Evolutionary conservation across 495 filamentous ascomycete species (phyloP).

Genomic region (Halenospora varia): DNA sequence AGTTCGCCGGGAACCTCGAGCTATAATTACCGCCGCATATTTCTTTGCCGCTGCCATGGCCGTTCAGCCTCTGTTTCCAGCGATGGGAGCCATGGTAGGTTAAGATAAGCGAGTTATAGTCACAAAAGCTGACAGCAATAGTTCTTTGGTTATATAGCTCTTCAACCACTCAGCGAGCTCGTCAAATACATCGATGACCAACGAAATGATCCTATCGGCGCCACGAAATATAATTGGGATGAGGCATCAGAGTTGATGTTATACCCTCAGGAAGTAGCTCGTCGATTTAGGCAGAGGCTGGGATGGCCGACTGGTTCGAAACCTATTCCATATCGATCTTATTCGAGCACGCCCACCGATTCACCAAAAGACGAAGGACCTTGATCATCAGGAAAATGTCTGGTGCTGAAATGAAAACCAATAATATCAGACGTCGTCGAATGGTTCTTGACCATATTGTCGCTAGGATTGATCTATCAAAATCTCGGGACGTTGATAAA

Average conservation of each 20-base stretch:
- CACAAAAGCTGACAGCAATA: background rate
- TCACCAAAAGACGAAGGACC: background rate
- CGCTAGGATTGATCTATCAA: too few relatives aligned
- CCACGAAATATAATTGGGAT: constrained; percentile 2
- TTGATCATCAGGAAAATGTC: too few relatives aligned
- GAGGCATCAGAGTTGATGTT: background rate
- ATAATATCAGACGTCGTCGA: too few relatives aligned
- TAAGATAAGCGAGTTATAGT: background rate
- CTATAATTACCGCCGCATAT: background rate
- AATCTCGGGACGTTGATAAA: too few relatives aligned
- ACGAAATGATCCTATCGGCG: background rate
- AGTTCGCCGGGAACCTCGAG: background rate
- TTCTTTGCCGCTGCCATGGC: background rate
- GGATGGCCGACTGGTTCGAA: background rate
- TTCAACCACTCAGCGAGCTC: background rate
- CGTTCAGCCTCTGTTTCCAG: background rate
- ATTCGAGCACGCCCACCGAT: background rate
- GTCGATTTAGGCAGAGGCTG: background rate
- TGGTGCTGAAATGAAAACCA: too few relatives aligned
- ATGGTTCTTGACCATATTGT: too few relatives aligned
- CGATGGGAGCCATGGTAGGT: constrained; percentile 3
- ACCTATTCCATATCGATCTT: background rate
- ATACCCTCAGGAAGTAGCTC: background rate
- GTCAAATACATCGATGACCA: background rate
- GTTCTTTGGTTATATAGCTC: constrained; percentile 1